A percentile compares a stretch with the other conserved stretches of the same genome.
These are phyloP conservation scores for Apophysomyces sp. DNA, from an alignment of 371 early-diverging fungal genomes.

Conservation along the genomic window DNA sequence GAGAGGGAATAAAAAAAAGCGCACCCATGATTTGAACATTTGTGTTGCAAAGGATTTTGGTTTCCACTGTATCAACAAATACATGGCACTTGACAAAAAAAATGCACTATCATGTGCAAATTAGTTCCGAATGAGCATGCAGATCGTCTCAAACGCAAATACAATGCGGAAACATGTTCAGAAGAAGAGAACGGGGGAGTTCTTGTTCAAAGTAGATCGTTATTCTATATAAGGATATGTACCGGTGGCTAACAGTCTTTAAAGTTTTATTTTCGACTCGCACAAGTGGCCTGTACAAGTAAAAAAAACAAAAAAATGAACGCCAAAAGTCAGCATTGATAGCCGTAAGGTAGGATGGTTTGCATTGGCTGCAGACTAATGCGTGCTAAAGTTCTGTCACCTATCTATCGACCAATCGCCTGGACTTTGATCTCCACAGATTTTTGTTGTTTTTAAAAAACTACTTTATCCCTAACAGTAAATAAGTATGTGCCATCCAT, in stretches of 20 bases:
- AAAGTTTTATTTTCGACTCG: neutral
- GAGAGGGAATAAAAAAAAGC: neutral
- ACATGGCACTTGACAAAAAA: neutral
- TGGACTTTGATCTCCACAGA: too few relatives aligned
- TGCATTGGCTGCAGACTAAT: too few relatives aligned
- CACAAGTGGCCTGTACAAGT: neutral
- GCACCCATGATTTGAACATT: slow-evolving; percentile 1
- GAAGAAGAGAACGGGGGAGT: neutral
- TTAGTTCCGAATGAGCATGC: neutral
- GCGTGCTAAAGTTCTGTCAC: too few relatives aligned
- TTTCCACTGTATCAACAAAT: neutral
- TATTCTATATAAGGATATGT: neutral
- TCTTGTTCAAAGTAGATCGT: neutral
- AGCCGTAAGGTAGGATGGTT: too few relatives aligned
- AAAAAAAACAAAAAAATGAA: neutral
- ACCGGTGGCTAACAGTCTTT: neutral
- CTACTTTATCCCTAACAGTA: too few relatives aligned
- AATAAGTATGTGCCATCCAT: too few relatives aligned
- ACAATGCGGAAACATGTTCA: neutral
- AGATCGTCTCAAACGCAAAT: neutral
- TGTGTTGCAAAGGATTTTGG: neutral
- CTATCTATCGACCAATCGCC: too few relatives aligned
- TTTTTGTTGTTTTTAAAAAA: too few relatives aligned
- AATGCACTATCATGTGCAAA: neutral
- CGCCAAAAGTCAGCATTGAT: too few relatives aligned